These are phyloP conservation scores for Sugiyamaella marilandica DNA, from an alignment of 805 yeast species.

Conservation along the genomic window DNA sequence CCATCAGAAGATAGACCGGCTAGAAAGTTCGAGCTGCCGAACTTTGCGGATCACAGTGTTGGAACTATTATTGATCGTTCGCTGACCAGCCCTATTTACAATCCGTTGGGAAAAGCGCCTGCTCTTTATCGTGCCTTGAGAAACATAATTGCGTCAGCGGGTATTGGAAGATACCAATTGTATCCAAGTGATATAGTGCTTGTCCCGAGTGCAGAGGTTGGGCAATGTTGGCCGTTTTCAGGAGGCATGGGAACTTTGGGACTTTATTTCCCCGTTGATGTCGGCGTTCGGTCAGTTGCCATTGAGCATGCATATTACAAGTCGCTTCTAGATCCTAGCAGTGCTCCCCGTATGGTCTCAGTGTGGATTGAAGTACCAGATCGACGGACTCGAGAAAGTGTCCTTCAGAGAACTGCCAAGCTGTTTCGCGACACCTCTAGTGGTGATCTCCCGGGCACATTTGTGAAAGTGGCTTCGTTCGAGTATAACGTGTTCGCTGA, in stretches of 20 bases:
- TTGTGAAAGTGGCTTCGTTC: conserved; percentile 21
- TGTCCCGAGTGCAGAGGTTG: conserved; percentile 19
- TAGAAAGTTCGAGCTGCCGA: conserved; percentile 11
- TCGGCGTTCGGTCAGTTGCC: conserved; percentile 23
- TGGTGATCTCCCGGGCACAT: conserved; percentile 13
- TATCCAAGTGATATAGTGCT: conserved; percentile 22
- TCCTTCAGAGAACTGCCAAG: not conserved
- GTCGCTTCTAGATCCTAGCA: conserved; percentile 20
- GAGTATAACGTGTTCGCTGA: conserved; percentile 22
- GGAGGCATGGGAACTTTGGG: conserved; percentile 29
- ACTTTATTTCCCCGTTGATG: conserved; percentile 22
- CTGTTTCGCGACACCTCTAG: not conserved
- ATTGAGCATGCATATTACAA: conserved; percentile 26
- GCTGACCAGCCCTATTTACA: conserved; percentile 23
- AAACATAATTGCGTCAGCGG: conserved; percentile 11
- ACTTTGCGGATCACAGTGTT: conserved; percentile 19
- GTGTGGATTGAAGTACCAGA: conserved; percentile 27
- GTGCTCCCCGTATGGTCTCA: conserved; percentile 30
- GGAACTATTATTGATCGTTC: conserved; percentile 26
- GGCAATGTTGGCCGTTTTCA: conserved; percentile 33
- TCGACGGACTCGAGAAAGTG: conserved; percentile 5
- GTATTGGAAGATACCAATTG: conserved; percentile 16
- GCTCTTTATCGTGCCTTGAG: conserved; percentile 11
- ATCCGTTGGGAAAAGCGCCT: conserved; percentile 14
- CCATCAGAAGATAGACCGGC: not conserved